Base-by-base conservation (phyloP, 2,329 filamentous ascomycete genomes). In the Penicillium sp. region DNA sequence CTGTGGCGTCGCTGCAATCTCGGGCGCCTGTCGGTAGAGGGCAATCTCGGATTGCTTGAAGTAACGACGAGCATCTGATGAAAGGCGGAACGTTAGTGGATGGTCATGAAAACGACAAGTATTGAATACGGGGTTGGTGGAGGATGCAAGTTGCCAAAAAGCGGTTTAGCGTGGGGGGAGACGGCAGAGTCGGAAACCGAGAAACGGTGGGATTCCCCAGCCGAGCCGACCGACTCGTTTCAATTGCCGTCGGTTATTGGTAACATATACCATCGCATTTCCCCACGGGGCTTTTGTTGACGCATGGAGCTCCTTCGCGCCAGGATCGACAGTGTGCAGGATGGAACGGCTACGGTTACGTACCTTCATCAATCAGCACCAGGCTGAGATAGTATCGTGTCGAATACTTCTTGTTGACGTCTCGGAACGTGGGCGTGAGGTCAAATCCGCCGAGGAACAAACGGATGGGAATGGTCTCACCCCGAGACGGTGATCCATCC, bases 31-130 rank as follows among this genome's bases (percentile, higher is more conserved):
- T 60, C 94, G 86, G 78, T 89, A 97, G 46, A 99, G 85, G 52
- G 96, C 92, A 69, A 99, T 99, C 76, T 99, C 94, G 46, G 91
- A 96, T 74, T 99, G 94, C 75, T 99, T 99, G 78, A 99, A 99
- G 77, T 99, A 99, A 65, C 94, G 85, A 65, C 94, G 86, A 44
- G 94, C 94, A 73, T 99, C 94, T 92, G 41, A 53, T 57, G 47
- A 27, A 20, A 49, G 51, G 11, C 24, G 24, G 27, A 36, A 48
- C 28, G 51, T 53, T 55, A 62, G 55, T 57, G 45, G 40, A 30
- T 24, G 20, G 20, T 20, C 28, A 27, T 11, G 30, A 9, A 36
- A 20, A 38, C 33, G 31, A 11, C 27, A 31, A 1, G 30, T 33
- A 7, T 16, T 18, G 31, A 30, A 20, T 9, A 7, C 24, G 24